These are phyloP conservation scores for Colletotrichum sojae DNA, from an alignment of 2,329 filamentous ascomycete species.

Conservation along the genomic window DNA sequence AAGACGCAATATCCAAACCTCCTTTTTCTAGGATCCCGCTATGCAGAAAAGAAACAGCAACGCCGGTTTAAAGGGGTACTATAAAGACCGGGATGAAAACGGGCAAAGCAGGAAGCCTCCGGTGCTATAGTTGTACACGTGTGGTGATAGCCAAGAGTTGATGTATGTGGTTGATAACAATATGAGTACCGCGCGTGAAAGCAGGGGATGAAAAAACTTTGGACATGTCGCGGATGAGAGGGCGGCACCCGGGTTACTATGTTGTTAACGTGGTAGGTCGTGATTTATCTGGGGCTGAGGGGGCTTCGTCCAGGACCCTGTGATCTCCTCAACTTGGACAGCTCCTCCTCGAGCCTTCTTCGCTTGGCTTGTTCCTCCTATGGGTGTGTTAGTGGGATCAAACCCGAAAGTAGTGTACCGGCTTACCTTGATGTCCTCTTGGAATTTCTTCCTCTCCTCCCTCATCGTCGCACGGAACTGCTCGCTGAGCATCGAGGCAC, in stretches of 20 bases:
- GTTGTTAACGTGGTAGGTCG: constrained; percentile 2
- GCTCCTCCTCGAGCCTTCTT: constrained; percentile 66
- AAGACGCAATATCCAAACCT: neutral
- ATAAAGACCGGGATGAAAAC: neutral
- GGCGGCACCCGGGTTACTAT: neutral
- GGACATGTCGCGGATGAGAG: neutral
- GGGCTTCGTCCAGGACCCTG: constrained; percentile 60
- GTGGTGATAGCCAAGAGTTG: constrained; percentile 1
- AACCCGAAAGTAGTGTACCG: neutral
- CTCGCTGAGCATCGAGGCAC: constrained; percentile 68
- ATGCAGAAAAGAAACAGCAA: constrained; percentile 31
- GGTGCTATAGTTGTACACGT: constrained; percentile 6
- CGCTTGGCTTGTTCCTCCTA: constrained; percentile 65
- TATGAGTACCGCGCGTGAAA: neutral
- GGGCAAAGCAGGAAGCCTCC: neutral
- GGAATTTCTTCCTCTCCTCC: constrained; percentile 70
- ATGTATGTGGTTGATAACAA: neutral
- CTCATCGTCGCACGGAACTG: constrained; percentile 70
- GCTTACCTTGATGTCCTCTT: constrained; percentile 67
- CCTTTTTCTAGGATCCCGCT: constrained; percentile 27
- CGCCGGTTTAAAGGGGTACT: neutral
- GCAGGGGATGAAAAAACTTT: neutral
- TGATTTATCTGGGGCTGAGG: constrained; percentile 54
- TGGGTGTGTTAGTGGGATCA: constrained; percentile 47
- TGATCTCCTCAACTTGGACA: constrained; percentile 59